Evolutionary conservation across 83 land plant genomes (phyloP).

Genomic region (Isoetes engelmannii): DNA sequence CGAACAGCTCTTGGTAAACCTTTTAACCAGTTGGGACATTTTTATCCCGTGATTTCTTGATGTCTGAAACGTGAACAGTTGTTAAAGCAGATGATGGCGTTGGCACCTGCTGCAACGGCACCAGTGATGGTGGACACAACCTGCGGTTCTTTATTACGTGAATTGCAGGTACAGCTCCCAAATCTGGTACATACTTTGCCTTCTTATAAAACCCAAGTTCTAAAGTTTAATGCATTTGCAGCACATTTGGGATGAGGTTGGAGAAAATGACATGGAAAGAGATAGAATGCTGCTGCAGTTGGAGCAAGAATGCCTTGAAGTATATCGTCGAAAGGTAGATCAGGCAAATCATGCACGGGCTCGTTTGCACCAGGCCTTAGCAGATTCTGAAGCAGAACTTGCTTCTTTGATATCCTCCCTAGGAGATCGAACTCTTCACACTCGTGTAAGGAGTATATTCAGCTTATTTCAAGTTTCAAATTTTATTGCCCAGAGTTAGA

Average conservation of each 20-base stretch:
- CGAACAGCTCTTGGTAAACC: too few relatives aligned
- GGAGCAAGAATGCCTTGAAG: slow-evolving; percentile 64
- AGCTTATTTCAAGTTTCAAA: slow-evolving; percentile 1
- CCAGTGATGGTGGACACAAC: slow-evolving; percentile 32
- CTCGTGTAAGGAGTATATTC: slow-evolving; percentile 24
- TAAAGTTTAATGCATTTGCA: slow-evolving; percentile 20
- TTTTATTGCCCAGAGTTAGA: background rate
- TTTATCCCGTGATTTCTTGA: too few relatives aligned
- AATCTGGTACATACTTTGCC: background rate
- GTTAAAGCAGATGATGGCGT: too few relatives aligned
- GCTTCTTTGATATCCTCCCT: slow-evolving; percentile 34
- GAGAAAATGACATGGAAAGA: slow-evolving; percentile 56
- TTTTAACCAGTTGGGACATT: too few relatives aligned
- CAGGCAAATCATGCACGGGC: slow-evolving; percentile 42
- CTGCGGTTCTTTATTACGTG: slow-evolving; percentile 42
- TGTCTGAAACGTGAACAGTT: too few relatives aligned
- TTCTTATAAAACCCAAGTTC: background rate
- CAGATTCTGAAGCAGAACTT: slow-evolving; percentile 44
- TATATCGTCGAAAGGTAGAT: slow-evolving; percentile 58
- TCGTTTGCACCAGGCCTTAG: slow-evolving; percentile 35
- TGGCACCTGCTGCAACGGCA: too few relatives aligned
- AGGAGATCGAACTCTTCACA: slow-evolving; percentile 37
- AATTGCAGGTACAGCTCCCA: slow-evolving; percentile 37
- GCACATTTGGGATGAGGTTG: slow-evolving; percentile 73
- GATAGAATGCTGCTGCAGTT: slow-evolving; percentile 55